Percentiles rank a stretch among this genome's conserved stretches.
Evolutionary conservation across 169 alveolate species (phyloP).

Genomic region (Cyclospora cayetanensis): DNA sequence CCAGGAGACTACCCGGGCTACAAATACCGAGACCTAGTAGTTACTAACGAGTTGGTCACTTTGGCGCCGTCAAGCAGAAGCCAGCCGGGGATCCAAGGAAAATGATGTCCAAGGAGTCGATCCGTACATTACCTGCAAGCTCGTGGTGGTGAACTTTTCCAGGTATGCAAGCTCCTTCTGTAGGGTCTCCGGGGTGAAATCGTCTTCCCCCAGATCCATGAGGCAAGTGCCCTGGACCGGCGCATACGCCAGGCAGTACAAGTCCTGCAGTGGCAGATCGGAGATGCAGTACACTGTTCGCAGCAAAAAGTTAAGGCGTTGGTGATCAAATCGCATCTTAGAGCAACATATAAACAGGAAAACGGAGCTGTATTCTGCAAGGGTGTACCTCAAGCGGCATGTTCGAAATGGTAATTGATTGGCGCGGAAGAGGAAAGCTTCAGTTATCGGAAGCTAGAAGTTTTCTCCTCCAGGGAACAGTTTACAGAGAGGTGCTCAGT

Average conservation of each 20-base stretch:
- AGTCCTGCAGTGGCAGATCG: conserved; percentile 26
- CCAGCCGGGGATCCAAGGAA: conserved; percentile 17
- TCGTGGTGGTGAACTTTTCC: conserved; percentile 9
- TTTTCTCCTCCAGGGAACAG: no score
- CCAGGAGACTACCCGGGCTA: neutral
- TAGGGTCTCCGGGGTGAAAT: conserved; percentile 45
- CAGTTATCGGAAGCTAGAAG: no score
- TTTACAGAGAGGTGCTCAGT: no score
- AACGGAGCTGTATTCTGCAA: no score
- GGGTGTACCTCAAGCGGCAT: no score
- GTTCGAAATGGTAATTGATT: no score
- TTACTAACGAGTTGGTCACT: neutral
- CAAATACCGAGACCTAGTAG: neutral
- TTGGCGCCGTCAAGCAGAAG: neutral
- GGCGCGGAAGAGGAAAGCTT: no score
- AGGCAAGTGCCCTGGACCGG: conserved; percentile 72
- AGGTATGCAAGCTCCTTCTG: conserved; percentile 60
- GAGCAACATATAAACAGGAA: no score
- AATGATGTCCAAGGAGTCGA: neutral
- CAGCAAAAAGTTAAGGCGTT: no score
- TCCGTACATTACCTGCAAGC: conserved; percentile 1
- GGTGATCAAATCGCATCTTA: no score
- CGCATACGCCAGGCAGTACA: conserved; percentile 70
- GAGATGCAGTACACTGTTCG: neutral
- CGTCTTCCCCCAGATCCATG: conserved; percentile 57